phyloP scores from a whole-genome alignment of 2,329 filamentous ascomycete genomes.

The Cercospora zeae-maydis region DNA sequence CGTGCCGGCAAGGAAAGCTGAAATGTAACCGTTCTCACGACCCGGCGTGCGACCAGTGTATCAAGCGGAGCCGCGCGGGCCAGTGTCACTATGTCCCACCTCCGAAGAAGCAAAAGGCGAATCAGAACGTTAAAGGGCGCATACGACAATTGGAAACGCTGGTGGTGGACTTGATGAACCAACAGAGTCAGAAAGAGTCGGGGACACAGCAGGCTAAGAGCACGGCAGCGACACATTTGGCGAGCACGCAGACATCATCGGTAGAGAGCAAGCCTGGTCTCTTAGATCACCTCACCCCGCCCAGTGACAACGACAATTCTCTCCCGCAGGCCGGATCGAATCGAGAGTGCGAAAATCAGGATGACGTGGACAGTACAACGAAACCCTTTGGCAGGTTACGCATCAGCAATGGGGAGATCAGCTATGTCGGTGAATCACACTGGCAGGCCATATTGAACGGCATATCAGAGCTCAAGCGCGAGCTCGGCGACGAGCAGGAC shows the following conservation, averaged over 20 bases:
- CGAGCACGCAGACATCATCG: background rate
- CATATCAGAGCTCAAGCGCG: slow-evolving; percentile 37
- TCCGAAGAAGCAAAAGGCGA: slow-evolving; percentile 31
- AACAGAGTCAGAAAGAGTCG: slow-evolving; percentile 20
- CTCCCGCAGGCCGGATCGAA: slow-evolving; percentile 5
- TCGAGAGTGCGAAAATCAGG: slow-evolving; percentile 10
- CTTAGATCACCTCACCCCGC: slow-evolving; percentile 30
- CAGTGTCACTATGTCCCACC: slow-evolving; percentile 36
- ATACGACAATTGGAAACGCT: slow-evolving; percentile 36
- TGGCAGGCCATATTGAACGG: slow-evolving; percentile 78
- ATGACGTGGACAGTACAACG: slow-evolving; percentile 53
- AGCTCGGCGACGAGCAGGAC: slow-evolving; percentile 31
- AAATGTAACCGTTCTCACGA: slow-evolving; percentile 36
- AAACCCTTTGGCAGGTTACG: slow-evolving; percentile 78
- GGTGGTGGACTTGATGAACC: slow-evolving; percentile 38
- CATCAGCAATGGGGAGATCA: slow-evolving; percentile 69
- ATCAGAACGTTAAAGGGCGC: slow-evolving; percentile 37
- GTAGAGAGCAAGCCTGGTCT: slow-evolving; percentile 3
- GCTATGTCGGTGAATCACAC: slow-evolving; percentile 78
- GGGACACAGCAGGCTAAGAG: slow-evolving; percentile 1
- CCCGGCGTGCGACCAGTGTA: slow-evolving; percentile 39
- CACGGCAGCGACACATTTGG: background rate
- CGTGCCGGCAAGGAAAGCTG: slow-evolving; percentile 38
- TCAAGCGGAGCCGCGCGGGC: slow-evolving; percentile 34
- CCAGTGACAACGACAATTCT: slow-evolving; percentile 28